These are phyloP conservation scores for Cryptosporidium sp. DNA, from an alignment of 169 alveolate species.

Conservation along the genomic window DNA sequence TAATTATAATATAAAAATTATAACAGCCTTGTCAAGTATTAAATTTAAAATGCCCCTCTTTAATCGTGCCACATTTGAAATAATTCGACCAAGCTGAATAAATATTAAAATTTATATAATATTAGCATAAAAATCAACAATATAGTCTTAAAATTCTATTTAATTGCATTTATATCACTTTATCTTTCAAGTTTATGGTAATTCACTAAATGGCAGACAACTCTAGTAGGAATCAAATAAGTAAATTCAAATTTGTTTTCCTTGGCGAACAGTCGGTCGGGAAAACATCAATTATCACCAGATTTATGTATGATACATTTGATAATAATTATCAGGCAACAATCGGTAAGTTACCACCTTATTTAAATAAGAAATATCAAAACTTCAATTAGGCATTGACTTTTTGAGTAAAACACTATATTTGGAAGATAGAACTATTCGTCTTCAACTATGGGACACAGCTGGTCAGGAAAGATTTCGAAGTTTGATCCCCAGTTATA, in stretches of 20 bases:
- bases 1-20: neutral
- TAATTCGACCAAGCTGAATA: neutral
- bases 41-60: conserved; percentile 22
- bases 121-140: neutral
- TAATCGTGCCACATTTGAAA: conserved; percentile 24
- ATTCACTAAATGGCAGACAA: conserved; percentile 37
- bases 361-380: neutral
- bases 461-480: conserved; percentile 98
- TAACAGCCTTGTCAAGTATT: conserved; percentile 12
- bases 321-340: conserved; percentile 94
- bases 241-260: conserved; percentile 93
- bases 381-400: conserved; percentile 92
- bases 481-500: conserved; percentile 95
- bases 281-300: conserved; percentile 96
- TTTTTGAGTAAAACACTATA: conserved; percentile 95
- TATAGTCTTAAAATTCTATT: neutral
- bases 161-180: neutral
- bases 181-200: conserved; percentile 29
- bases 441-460: conserved; percentile 98
- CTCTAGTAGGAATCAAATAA: conserved; percentile 74
- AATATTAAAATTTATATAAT: neutral
- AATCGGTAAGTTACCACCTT: conserved; percentile 72
- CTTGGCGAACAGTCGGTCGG: conserved; percentile 98
- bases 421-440: conserved; percentile 94
- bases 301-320: conserved; percentile 97